Base-by-base conservation (phyloP, 768 basidiomycete species). In the Leccinum pellstonianum region DNA sequence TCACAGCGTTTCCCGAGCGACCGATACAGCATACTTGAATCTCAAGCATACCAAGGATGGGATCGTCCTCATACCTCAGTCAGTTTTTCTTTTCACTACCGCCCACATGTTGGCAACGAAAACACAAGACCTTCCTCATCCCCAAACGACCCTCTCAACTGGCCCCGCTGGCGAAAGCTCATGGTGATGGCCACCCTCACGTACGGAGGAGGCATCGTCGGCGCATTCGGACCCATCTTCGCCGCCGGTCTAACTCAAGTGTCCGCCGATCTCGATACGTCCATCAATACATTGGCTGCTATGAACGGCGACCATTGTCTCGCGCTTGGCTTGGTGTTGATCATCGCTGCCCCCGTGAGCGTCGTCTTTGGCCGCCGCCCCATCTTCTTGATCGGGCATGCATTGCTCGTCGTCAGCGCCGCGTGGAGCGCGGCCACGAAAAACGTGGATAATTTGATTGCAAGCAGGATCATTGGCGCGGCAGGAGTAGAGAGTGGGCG, bases 401-500 rank as follows among this genome's bases (percentile, higher is more conserved):
- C 33, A 3, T 5, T 52, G 27, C 52, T 52, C 11, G 31, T 52
- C 33, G 52, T 33, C 8, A 52, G 52, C 14, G n/a, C 52, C 5
- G 35, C 21, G 9, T 52, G 52, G 52, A 52, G 52, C 11, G 52
- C 52, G 19, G 17, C 33, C 19, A 11, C 52, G 12, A 52, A 52
- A 35, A 12, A 35, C n/a, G 31, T 21, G 12, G 33, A 19, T 27
- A 52, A 21, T 33, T 19, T 52, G 5, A 9, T 52, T 33, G 52
- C 33, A 5, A 52, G 33, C 33, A 52, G 52, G 33, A 35, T 52
- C 27, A 35, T 52, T 37, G 52, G 33, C 12, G 52, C 3, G 91
- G 87, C 4, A 95, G 78, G 5, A 82, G 67, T 43, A 90, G 75
- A n/a, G 82, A 77, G 23, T 83, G 66, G 29, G 90, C 85, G 65